Evolutionary conservation across 225 moss, liverwort and hornwort genomes (phyloP), one percentile per base, ranked within the genome.

Genomic region (Sphagnum contortum): DNA sequence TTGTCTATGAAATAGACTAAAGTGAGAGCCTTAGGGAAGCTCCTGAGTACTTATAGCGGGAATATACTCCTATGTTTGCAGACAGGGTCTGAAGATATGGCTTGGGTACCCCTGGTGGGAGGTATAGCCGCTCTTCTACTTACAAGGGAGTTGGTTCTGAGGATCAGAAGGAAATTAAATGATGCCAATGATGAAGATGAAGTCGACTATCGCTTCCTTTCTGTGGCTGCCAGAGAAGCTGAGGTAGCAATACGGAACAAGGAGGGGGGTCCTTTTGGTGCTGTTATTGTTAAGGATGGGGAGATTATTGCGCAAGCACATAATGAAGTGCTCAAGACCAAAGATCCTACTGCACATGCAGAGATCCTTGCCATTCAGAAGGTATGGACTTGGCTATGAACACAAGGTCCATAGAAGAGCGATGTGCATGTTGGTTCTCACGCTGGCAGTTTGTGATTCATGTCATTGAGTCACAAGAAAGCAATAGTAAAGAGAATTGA

Each of bases 281-380:
- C 85, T 62, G 85, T 86, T 12, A 82, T 86, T 56, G 85, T 86
- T 48, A 74, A 82, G 9, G 55, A 86, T 54, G 85, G 85, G 12
- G 79, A 86, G 60, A 77, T 86, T 14, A 71, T 86, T 64, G 79
- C 85, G 6, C 85, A 86, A 67, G 85, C 85, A 8, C 85, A 86
- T 59, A 86, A 86, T 54, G 82, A 82, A 66, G 85, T 86, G 59
- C 66, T 86, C 50, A 86, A 86, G 68, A 79, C 79, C 55, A 86
- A 86, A 66, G 85, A 86, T 72, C 85, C 85, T n/a, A 86, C 85
- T 59, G 85, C 85, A 29, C 85, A 86, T 70, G 85, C 85, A n/a
- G 85, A 86, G 76, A 86, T 86, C 56, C 65, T 86, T 29, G 85
- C 85, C 7, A 86, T 86, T 53, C 85, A 86, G 50, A 82, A 82